phyloP scores from a whole-genome alignment of 148 eudicot genomes.

The Agrostemma githago region DNA sequence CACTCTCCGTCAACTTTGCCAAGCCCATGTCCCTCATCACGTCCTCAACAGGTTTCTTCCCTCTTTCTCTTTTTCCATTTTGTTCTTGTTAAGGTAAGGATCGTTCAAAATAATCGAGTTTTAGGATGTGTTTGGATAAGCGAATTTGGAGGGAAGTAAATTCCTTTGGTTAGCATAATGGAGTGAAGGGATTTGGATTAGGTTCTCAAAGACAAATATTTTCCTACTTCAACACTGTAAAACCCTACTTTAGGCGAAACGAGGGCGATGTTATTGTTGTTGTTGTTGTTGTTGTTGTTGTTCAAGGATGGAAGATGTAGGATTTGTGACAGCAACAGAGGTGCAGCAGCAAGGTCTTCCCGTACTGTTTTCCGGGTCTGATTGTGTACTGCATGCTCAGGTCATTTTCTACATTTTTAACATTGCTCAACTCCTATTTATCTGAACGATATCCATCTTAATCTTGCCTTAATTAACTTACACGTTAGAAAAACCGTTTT shows the following conservation, averaged over 20 bases:
- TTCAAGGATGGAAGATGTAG: slow-evolving; percentile 77
- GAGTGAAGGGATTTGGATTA: too few relatives aligned
- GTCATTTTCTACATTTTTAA: slow-evolving; percentile 32
- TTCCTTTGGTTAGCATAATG: too few relatives aligned
- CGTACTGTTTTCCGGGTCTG: slow-evolving; percentile 68
- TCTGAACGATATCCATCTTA: too few relatives aligned
- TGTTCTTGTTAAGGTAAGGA: background rate
- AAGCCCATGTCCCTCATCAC: slow-evolving; percentile 71
- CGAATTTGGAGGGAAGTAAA: background rate
- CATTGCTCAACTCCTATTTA: too few relatives aligned
- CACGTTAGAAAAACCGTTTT: too few relatives aligned
- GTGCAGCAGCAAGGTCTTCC: slow-evolving; percentile 86
- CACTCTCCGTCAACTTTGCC: slow-evolving; percentile 65
- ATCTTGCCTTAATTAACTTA: too few relatives aligned
- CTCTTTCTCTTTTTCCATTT: background rate
- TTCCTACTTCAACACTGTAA: too few relatives aligned
- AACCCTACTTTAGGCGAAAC: background rate
- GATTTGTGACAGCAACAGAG: slow-evolving; percentile 69
- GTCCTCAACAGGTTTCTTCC: slow-evolving; percentile 45
- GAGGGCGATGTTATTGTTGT: background rate
- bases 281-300: background rate
- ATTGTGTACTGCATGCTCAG: slow-evolving; percentile 94
- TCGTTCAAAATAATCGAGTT: too few relatives aligned
- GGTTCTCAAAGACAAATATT: too few relatives aligned
- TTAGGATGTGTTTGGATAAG: too few relatives aligned